Evolutionary conservation across 352 stramenopile species (phyloP), one percentile per base, ranked within the genome.

Genomic region (Peronospora farinosa): DNA sequence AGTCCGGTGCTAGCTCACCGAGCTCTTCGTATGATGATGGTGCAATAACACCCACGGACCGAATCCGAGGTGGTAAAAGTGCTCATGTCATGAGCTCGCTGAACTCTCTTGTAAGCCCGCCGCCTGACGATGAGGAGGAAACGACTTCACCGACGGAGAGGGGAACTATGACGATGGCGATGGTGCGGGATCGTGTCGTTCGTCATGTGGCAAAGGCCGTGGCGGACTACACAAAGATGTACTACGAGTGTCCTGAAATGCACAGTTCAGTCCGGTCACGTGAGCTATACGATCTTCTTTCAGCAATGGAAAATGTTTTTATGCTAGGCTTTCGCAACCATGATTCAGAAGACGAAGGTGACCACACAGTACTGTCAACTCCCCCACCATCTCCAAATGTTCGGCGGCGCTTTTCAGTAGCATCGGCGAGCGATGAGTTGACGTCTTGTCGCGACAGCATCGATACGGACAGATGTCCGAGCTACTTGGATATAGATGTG

Each of bases 241-340:
- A 76, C 23, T 42, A 73, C 3, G 74, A 88, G 4, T 69, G 67
- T 12, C 61, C 61, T 3, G 78, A 88, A 51, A 86, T 88, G 75
- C 69, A 67, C 17, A 84, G 47, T 21, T 91, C 80, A 23, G 65
- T 69, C 17, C 63, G 78, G 5, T 86, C 77, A 0, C 59, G 72
- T 17, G 80, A 91, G 47, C 54, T 88, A 5, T 86, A 82, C 47
- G 78, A 84, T 57, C 57, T 91, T 25, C 40, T 91, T 7, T 78
- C 67, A 11, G 74, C 78, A 5, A 54, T 91, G 28, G 80, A 91
- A 63, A 73, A 84, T 49, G 48, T 84, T 1, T 67, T 85, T 5
- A 77, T 87, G 71, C 46, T 91, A 10, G 80, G 80, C 5, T 88
- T 75, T 54, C 58, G 51, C 9, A 60, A 65, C 36, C 49, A 62